Percentiles rank a stretch among this genome's conserved stretches.
Conservation (phyloP, 2,329 filamentous ascomycete genomes). For the Nothopassalora personata region DNA sequence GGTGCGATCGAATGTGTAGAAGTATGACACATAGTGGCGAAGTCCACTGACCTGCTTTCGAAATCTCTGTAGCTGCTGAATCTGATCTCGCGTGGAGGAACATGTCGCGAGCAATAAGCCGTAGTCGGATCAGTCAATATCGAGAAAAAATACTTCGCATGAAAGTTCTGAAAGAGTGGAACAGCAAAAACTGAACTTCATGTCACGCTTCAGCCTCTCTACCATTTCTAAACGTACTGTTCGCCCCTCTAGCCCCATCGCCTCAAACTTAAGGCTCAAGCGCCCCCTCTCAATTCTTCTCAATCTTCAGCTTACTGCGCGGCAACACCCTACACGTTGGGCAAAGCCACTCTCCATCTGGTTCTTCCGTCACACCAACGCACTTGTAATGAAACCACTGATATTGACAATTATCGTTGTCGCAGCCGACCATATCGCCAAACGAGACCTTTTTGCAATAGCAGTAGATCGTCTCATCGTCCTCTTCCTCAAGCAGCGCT, state of each 20-base stretch:
- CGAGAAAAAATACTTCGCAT: no score
- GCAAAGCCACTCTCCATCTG: constrained; percentile 48
- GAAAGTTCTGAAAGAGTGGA: no score
- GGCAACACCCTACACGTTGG: constrained; percentile 33
- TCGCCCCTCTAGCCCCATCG: neutral
- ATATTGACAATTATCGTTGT: constrained; percentile 73
- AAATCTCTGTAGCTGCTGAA: no score
- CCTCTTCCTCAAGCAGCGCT: constrained; percentile 34
- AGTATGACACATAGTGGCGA: no score
- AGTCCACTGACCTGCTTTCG: no score
- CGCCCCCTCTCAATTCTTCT: constrained; percentile 7
- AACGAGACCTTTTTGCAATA: constrained; percentile 77
- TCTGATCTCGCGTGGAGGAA: no score
- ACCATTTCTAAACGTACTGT: neutral
- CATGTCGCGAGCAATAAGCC: no score
- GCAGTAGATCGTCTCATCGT: constrained; percentile 63
- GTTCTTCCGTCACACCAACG: constrained; percentile 47
- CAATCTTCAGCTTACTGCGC: constrained; percentile 25
- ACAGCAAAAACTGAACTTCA: neutral
- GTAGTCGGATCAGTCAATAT: no score
- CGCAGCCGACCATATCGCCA: constrained; percentile 84
- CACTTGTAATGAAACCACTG: constrained; percentile 84
- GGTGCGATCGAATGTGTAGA: no score
- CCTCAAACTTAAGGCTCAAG: neutral
- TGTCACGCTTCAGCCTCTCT: neutral